Conservation (phyloP, 2,329 filamentous ascomycete species). For the Mycosphaerella arachidis region DNA sequence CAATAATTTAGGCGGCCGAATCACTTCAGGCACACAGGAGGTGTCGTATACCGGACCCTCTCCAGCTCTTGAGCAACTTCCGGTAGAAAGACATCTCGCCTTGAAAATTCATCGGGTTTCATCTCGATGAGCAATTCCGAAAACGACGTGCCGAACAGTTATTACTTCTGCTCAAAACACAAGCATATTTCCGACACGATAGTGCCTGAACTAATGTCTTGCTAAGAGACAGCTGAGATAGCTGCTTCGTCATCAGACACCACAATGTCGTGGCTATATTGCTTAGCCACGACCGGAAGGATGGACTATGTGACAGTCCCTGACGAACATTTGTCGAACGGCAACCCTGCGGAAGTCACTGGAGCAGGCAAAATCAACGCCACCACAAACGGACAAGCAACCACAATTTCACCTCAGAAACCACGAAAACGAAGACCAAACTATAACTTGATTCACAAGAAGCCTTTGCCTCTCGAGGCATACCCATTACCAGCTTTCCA, state of each 20-base stretch:
- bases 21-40: too few relatives aligned
- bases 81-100: neutral
- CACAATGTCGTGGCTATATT: conserved; percentile 1
- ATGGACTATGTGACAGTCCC: conserved; percentile 2
- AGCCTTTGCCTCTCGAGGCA: conserved; percentile 73
- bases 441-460: conserved; percentile 72
- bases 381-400: conserved; percentile 1
- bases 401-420: conserved; percentile 3
- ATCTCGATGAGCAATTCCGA: neutral
- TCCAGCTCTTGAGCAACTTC: too few relatives aligned
- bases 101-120: neutral
- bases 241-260: neutral
- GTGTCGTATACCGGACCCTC: too few relatives aligned
- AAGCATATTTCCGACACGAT: too few relatives aligned
- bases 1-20: too few relatives aligned
- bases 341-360: neutral
- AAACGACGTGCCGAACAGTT: too few relatives aligned
- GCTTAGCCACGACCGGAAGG: neutral
- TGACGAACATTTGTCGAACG: neutral
- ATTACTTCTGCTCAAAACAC: too few relatives aligned
- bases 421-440: conserved; percentile 44
- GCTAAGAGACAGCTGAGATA: too few relatives aligned
- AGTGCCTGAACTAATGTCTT: too few relatives aligned
- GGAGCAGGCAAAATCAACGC: neutral
- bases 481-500: conserved; percentile 85